These are phyloP conservation scores for Teratosphaeria destructans DNA, from an alignment of 2,329 filamentous ascomycete genomes.

Conservation along the genomic window DNA sequence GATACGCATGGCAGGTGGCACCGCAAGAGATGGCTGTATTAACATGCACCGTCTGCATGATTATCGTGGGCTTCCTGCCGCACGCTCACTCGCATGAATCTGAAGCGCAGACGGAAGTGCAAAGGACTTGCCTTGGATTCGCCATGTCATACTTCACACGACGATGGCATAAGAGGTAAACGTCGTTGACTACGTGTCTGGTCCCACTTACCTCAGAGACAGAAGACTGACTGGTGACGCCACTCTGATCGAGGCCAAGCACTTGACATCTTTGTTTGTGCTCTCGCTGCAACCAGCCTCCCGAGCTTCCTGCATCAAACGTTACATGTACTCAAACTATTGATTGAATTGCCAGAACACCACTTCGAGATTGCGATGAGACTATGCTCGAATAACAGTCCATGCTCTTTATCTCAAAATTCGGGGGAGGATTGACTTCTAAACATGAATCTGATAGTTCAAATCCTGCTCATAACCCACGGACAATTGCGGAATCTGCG, in stretches of 20 bases:
- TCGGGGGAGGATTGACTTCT: neutral
- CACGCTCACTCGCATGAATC: too few species aligned
- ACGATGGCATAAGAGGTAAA: too few species aligned
- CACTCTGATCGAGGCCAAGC: neutral
- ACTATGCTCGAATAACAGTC: neutral
- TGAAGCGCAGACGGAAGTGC: too few species aligned
- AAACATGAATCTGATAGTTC: slow-evolving; percentile 20
- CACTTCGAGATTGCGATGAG: neutral
- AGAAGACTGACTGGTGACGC: neutral
- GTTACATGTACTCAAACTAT: neutral
- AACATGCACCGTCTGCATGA: neutral
- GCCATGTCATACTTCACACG: too few species aligned
- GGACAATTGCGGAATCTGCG: slow-evolving; percentile 36
- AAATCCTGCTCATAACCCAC: slow-evolving; percentile 32
- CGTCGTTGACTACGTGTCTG: too few species aligned
- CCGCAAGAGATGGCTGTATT: neutral
- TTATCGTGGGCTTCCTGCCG: neutral
- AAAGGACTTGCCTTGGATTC: too few species aligned
- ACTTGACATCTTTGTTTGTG: neutral
- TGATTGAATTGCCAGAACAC: neutral
- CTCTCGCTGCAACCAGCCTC: neutral
- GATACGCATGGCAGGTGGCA: neutral
- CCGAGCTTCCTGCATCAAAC: neutral
- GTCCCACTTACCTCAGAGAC: too few species aligned
- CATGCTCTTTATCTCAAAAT: neutral